phyloP scores from a whole-genome alignment of 331 rosid genomes.

The Quercus lobata region DNA sequence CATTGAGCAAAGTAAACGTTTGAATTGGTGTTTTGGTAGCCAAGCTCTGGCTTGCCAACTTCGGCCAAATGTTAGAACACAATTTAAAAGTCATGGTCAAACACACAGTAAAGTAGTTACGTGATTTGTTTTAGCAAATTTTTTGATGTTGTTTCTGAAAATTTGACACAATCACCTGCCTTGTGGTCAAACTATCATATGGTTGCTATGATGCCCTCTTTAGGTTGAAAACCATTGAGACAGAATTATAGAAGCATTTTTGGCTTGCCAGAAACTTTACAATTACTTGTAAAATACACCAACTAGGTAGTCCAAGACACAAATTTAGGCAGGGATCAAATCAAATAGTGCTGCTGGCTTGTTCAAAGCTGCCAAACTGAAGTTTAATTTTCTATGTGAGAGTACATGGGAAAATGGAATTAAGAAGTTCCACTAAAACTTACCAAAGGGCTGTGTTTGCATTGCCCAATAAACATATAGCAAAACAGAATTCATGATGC shows the following conservation, averaged over 20 bases:
- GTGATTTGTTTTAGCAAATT: not conserved
- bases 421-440: not conserved
- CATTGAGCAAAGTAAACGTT: not conserved
- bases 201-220: not conserved
- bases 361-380: not conserved
- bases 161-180: not conserved
- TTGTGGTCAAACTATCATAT: not conserved
- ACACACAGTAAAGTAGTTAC: not conserved
- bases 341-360: not conserved
- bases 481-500: not conserved
- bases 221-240: not conserved
- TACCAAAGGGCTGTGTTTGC: no score
- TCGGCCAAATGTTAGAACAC: conserved; percentile 8
- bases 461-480: not conserved
- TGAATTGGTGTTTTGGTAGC: not conserved
- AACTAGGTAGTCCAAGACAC: not conserved
- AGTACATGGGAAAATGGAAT: no score
- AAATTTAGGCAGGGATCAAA: not conserved
- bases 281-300: not conserved
- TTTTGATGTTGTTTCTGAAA: not conserved
- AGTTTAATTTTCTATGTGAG: not conserved
- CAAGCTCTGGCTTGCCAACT: conserved; percentile 19
- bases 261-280: not conserved
- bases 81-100: not conserved
- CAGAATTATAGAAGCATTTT: not conserved